phyloP scores from a whole-genome alignment of 164 flowering plant genomes.

The Akebia trifoliata region DNA sequence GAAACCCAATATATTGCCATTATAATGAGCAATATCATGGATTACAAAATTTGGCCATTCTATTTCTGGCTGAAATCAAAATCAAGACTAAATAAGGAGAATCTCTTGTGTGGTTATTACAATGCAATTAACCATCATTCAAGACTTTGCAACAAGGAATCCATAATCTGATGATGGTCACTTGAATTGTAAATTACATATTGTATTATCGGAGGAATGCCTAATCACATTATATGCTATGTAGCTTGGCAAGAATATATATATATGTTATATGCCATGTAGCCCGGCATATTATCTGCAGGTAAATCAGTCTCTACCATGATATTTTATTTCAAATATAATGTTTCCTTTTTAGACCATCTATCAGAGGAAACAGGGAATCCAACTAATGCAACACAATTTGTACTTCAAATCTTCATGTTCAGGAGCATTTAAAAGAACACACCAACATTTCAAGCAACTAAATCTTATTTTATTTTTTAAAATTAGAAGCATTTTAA shows the following conservation, averaged over 20 bases:
- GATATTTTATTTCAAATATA: not conserved
- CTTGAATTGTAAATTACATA: too few relatives aligned
- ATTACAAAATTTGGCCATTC: not conserved
- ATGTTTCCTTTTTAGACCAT: not conserved
- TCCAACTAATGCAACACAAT: not conserved
- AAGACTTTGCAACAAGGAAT: too few relatives aligned
- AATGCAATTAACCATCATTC: not conserved
- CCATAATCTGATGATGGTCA: too few relatives aligned
- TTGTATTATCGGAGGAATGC: too few relatives aligned
- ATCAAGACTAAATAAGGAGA: not conserved
- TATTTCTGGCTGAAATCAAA: not conserved
- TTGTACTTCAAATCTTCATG: not conserved
- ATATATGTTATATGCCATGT: not conserved
- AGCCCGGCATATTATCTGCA: not conserved
- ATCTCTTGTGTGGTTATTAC: not conserved
- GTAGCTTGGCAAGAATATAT: too few relatives aligned
- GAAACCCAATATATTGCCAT: not conserved
- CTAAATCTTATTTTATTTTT: not conserved
- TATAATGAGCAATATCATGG: not conserved
- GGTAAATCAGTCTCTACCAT: not conserved
- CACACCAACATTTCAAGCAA: not conserved
- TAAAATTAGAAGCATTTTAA: not conserved
- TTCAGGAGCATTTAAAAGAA: not conserved
- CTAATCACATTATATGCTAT: too few relatives aligned
- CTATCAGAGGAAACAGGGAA: not conserved